A percentile compares a stretch with the other conserved stretches of the same genome.
Conservation (phyloP, 164 flowering plant species). For the Annona cherimola region DNA sequence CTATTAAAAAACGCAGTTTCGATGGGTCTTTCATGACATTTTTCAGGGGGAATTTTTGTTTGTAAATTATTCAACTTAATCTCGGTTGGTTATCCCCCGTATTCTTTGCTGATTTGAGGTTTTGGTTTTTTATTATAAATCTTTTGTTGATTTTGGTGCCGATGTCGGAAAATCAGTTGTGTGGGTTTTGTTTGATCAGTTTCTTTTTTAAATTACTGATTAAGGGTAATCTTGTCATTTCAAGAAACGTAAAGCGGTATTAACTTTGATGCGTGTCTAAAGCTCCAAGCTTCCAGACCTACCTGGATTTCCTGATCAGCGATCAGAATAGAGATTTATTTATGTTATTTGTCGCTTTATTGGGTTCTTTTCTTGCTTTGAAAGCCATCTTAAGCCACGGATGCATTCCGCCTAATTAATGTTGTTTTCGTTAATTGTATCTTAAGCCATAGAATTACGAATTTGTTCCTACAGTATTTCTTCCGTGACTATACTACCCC, state of each 20-base stretch:
- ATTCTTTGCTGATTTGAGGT: no score
- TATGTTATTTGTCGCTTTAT: not conserved
- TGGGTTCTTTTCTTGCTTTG: slow-evolving; percentile 5
- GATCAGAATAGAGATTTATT: not conserved
- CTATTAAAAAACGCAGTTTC: not conserved
- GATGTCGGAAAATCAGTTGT: not conserved
- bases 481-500: not conserved
- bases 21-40: not conserved
- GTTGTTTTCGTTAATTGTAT: no score
- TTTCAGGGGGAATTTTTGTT: not conserved
- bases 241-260: not conserved
- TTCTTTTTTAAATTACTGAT: not conserved
- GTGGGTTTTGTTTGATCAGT: not conserved
- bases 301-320: not conserved
- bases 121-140: not conserved
- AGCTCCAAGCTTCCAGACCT: not conserved
- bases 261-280: not conserved
- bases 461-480: not conserved
- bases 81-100: slow-evolving; percentile 4
- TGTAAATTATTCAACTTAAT: not conserved
- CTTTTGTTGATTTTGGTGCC: not conserved
- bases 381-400: slow-evolving; percentile 1
- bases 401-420: not conserved
- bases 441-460: not conserved
- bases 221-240: not conserved